These are phyloP conservation scores for Elaeis guineensis DNA, from an alignment of 176 grass and related monocot genomes.

Conservation along the genomic window DNA sequence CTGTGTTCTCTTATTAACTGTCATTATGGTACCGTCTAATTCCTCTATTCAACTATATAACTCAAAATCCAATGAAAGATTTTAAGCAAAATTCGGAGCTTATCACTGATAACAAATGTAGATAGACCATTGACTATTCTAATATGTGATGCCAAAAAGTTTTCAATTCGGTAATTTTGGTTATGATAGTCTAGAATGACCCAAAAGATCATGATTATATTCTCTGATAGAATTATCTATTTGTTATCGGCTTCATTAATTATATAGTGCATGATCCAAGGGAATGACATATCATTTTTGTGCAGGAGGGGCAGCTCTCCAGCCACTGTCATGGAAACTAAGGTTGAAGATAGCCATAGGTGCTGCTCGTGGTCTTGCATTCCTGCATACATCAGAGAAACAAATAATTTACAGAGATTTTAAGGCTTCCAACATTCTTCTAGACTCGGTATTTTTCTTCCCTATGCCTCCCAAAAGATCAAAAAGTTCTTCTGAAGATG, in stretches of 20 bases:
- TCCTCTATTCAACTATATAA: no score
- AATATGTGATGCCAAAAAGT: no score
- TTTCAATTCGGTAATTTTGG: no score
- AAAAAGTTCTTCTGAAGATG: neutral
- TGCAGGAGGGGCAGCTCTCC: constrained; percentile 18
- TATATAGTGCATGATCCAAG: constrained; percentile 5
- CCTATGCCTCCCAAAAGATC: neutral
- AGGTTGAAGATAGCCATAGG: constrained; percentile 44
- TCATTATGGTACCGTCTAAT: no score
- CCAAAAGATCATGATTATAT: no score
- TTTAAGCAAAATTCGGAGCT: no score
- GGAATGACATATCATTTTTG: neutral
- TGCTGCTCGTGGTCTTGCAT: constrained; percentile 46
- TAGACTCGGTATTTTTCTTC: constrained; percentile 28
- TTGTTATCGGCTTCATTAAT: constrained; percentile 5
- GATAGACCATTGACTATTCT: no score
- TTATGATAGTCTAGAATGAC: no score
- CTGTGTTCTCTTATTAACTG: no score
- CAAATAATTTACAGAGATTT: constrained; percentile 49
- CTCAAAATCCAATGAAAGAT: no score
- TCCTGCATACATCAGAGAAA: constrained; percentile 36
- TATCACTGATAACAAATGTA: no score
- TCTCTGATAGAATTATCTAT: neutral
- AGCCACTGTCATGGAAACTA: constrained; percentile 34
- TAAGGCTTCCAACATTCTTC: constrained; percentile 45